These are phyloP conservation scores for Parietichytrium sp. DNA, from an alignment of 108 stramenopile species.

Conservation along the genomic window DNA sequence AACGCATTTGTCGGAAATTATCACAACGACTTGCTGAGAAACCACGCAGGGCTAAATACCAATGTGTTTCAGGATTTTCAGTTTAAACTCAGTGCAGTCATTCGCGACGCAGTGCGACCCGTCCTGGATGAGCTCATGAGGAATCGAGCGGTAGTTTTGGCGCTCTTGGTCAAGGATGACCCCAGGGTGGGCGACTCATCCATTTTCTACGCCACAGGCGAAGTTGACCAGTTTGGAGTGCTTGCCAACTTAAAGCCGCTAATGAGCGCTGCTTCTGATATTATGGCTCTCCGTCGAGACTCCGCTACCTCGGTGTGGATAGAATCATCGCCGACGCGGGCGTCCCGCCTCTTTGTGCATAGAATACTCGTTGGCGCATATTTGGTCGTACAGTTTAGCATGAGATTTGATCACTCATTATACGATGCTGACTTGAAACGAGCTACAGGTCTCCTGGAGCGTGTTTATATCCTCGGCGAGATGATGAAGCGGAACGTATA, in stretches of 20 bases:
- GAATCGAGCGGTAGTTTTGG: conserved; percentile 44
- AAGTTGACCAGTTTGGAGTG: conserved; percentile 55
- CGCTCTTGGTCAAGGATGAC: conserved; percentile 50
- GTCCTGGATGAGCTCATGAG: conserved; percentile 49
- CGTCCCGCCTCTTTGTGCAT: conserved; percentile 27
- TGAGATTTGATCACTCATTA: conserved; percentile 25
- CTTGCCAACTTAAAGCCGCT: conserved; percentile 56
- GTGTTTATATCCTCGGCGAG: conserved; percentile 18
- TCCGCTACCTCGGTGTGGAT: conserved; percentile 11
- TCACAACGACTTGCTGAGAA: conserved; percentile 31
- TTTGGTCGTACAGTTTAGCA: conserved; percentile 26
- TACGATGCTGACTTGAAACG: not conserved
- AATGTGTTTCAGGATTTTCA: conserved; percentile 57
- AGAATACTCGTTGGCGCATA: conserved; percentile 19
- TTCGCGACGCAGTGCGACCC: conserved; percentile 51
- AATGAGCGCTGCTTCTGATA: conserved; percentile 46
- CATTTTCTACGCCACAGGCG: conserved; percentile 42
- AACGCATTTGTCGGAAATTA: conserved; percentile 55
- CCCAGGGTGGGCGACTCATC: conserved; percentile 36
- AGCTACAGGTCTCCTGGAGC: not conserved
- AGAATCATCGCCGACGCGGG: conserved; percentile 24
- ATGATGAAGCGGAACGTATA: conserved; percentile 38
- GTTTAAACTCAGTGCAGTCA: conserved; percentile 43
- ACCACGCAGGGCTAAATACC: conserved; percentile 47
- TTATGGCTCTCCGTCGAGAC: conserved; percentile 32